phyloP scores from a whole-genome alignment of 108 stramenopile species.

The Schizochytrium sp. region DNA sequence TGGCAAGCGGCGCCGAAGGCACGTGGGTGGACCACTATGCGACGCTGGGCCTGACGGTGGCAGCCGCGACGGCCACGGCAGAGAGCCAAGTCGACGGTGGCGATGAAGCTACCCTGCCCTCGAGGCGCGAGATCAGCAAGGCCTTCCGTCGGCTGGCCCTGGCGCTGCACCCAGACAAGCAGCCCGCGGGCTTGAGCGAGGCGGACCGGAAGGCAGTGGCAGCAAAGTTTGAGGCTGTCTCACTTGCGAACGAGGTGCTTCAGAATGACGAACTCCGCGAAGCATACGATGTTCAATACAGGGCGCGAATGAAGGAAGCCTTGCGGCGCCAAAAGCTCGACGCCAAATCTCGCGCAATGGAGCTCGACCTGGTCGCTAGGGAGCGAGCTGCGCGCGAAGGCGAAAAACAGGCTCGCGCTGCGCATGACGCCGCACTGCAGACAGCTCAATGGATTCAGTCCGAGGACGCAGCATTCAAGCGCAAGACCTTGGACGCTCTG shows the following conservation, averaged over 20 bases:
- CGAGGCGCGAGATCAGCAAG: background rate
- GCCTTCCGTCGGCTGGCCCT: background rate
- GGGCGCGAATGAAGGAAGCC: background rate
- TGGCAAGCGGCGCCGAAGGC: background rate
- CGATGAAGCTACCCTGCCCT: background rate
- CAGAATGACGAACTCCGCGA: background rate
- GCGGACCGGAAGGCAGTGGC: background rate
- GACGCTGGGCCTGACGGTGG: background rate
- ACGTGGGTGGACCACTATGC: conserved; percentile 3
- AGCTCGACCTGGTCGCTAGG: background rate
- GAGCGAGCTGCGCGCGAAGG: background rate
- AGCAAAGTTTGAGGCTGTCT: background rate
- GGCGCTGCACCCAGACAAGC: conserved; percentile 13
- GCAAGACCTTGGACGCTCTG: background rate
- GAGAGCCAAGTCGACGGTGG: no score
- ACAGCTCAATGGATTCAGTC: background rate
- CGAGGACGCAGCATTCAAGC: background rate
- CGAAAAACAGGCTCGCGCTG: background rate
- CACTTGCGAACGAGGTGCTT: background rate
- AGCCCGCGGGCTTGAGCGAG: background rate
- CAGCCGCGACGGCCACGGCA: no score
- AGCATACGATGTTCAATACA: background rate
- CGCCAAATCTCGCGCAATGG: background rate
- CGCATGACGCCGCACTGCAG: background rate
- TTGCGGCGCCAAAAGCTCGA: background rate